phyloP scores from a whole-genome alignment of 768 basidiomycete species.

The Trichaptum fuscoviolaceum region DNA sequence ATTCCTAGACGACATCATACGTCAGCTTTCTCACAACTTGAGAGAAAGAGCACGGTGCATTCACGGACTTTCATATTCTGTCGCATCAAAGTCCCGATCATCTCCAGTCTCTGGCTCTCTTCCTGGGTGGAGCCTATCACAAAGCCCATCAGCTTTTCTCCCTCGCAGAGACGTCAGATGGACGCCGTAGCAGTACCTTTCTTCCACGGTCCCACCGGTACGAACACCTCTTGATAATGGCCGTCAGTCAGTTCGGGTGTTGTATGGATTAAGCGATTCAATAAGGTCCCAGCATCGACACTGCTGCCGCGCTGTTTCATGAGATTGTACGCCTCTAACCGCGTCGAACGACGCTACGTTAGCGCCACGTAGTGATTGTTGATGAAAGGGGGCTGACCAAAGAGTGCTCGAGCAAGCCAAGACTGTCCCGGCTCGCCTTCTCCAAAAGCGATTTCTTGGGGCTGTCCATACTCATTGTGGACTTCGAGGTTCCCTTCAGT shows the following conservation, averaged over 20 bases:
- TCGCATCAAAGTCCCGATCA: slow-evolving; percentile 3
- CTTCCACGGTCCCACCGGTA: slow-evolving; percentile 3
- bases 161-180: neutral
- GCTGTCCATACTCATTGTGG: neutral
- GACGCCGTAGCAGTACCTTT: neutral
- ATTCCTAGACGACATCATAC: neutral
- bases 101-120: neutral
- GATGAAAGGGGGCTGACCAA: neutral
- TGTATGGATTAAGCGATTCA: slow-evolving; percentile 2
- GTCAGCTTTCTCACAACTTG: too few relatives aligned
- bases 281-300: neutral
- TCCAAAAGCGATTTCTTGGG: slow-evolving; percentile 1
- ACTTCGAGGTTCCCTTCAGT: slow-evolving; percentile 2
- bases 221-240: neutral
- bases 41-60: neutral
- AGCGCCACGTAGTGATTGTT: neutral
- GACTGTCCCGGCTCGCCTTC: slow-evolving; percentile 3
- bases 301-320: slow-evolving; percentile 5
- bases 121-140: neutral
- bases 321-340: slow-evolving; percentile 2
- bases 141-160: neutral
- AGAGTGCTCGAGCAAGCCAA: slow-evolving; percentile 1
- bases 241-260: neutral
- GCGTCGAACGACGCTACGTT: neutral
- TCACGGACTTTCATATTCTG: neutral